phyloP scores from a whole-genome alignment of 805 yeast species.

The Candida mattraensis region DNA sequence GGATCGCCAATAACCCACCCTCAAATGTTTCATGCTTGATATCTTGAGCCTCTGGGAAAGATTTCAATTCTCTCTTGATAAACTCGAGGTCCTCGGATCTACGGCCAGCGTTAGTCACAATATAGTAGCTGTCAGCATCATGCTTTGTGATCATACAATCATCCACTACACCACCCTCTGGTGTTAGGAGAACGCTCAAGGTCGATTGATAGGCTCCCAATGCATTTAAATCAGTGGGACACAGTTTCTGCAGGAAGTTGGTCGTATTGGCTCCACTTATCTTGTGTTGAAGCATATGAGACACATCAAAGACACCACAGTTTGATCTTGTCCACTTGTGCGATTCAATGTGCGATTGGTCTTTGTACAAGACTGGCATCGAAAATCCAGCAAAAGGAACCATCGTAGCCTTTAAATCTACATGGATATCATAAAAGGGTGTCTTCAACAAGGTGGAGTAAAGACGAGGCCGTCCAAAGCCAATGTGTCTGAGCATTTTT shows the following conservation, averaged over 20 bases:
- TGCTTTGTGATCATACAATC: slow-evolving; percentile 92
- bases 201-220: slow-evolving; percentile 63
- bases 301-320: slow-evolving; percentile 93
- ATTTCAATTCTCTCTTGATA: slow-evolving; percentile 49
- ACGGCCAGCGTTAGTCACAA: slow-evolving; percentile 97
- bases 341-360: slow-evolving; percentile 87
- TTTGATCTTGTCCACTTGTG: slow-evolving; percentile 90
- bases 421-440: slow-evolving; percentile 79
- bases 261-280: slow-evolving; percentile 68
- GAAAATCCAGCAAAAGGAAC: slow-evolving; percentile 96
- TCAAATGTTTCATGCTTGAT: slow-evolving; percentile 49
- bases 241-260: slow-evolving; percentile 68
- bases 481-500: too few relatives aligned
- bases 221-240: slow-evolving; percentile 80
- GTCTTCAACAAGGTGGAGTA: slow-evolving; percentile 48
- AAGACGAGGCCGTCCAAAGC: slow-evolving; percentile 2
- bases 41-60: slow-evolving; percentile 29
- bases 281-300: slow-evolving; percentile 94
- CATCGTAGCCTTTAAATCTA: slow-evolving; percentile 79
- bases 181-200: slow-evolving; percentile 72
- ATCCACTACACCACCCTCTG: slow-evolving; percentile 80
- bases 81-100: slow-evolving; percentile 76
- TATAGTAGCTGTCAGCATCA: slow-evolving; percentile 66
- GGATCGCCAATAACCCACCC: slow-evolving; percentile 82
- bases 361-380: slow-evolving; percentile 89